Evolutionary conservation across 192 early-diverging fungal genomes (phyloP), one percentile per base, ranked within the genome.

Genomic region (Coemansia sp.): DNA sequence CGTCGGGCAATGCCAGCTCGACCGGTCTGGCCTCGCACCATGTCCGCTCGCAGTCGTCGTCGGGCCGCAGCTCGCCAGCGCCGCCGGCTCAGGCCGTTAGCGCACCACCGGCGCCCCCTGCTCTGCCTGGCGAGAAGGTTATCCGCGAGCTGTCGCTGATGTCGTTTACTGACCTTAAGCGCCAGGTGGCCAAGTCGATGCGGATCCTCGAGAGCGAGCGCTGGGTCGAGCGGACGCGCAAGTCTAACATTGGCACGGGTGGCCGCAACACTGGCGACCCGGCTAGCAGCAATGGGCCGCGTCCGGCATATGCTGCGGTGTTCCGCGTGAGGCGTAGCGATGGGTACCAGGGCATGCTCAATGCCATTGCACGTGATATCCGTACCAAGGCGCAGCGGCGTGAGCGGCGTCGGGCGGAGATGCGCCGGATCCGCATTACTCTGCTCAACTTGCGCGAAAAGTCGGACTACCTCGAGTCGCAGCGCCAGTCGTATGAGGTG

Each of bases 291-390:
- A 29, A 38, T 54, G 65, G 68, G 10, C 72, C 72, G 62, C 75
- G 75, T 13, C 83, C 78, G 15, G 82, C 82, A 16, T 84, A 84
- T 59, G 82, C 76, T 38, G 64, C 61, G 3, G 82, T 79, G 61
- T 85, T 85, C 79, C 78, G 83, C 29, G 79, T 85, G 62, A 72
- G 83, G 57, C 85, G 90, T 31, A 75, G 76, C 57, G 92, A 97
- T 74, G 87, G 91, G 33, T 99, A 97, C 85, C 97, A 98, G 82
- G 92, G 90, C 51, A 92, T 98, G 88, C 85, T 99, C 38, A 96
- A 95, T 66, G 86, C 91, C 34, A 96, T 99, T 76, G 98, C 94
- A 0, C 84, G 90, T 36, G 97, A 98, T 68, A 95, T 99, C 80
- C 86, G 93, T 27, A 97, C 92, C 65, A 98, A 97, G 81, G 91